These are phyloP conservation scores for Suhomyces wounanorum DNA, from an alignment of 1,139 yeast genomes.

Conservation along the genomic window DNA sequence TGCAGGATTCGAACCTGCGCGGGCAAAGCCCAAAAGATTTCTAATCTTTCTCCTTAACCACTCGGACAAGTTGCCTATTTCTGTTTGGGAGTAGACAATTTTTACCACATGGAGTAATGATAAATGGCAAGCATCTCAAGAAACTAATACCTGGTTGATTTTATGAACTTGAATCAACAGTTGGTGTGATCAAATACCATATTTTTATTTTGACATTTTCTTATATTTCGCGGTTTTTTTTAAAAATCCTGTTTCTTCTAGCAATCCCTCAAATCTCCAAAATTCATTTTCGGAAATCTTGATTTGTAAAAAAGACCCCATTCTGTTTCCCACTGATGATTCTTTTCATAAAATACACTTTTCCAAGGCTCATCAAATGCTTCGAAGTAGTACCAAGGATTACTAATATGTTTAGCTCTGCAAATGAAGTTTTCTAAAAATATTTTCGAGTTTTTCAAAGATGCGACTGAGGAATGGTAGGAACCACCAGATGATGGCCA, in stretches of 20 bases:
- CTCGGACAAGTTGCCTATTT: conserved; percentile 34
- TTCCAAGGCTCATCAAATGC: conserved; percentile 81
- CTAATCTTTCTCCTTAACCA: conserved; percentile 41
- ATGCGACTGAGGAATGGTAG: conserved; percentile 49
- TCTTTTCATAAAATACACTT: conserved; percentile 47
- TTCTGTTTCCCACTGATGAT: conserved; percentile 63
- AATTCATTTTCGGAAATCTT: conserved; percentile 28
- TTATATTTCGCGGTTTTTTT: background rate
- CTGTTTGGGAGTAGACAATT: too few species aligned
- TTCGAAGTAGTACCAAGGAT: conserved; percentile 66
- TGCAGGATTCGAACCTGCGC: conserved; percentile 60
- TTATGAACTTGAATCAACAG: too few species aligned
- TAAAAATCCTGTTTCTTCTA: background rate
- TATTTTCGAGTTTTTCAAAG: conserved; percentile 41
- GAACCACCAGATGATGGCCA: conserved; percentile 71
- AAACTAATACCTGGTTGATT: too few species aligned
- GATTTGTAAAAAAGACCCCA: conserved; percentile 66
- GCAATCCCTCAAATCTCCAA: background rate
- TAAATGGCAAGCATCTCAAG: too few species aligned
- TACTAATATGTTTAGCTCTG: conserved; percentile 32
- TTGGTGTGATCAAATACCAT: too few species aligned
- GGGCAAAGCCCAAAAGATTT: conserved; percentile 52
- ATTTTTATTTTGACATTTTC: too few species aligned
- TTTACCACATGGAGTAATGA: too few species aligned
- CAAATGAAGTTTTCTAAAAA: conserved; percentile 60